These are phyloP conservation scores for Plasmodium vivax DNA, from an alignment of 169 alveolate genomes.

Conservation along the genomic window DNA sequence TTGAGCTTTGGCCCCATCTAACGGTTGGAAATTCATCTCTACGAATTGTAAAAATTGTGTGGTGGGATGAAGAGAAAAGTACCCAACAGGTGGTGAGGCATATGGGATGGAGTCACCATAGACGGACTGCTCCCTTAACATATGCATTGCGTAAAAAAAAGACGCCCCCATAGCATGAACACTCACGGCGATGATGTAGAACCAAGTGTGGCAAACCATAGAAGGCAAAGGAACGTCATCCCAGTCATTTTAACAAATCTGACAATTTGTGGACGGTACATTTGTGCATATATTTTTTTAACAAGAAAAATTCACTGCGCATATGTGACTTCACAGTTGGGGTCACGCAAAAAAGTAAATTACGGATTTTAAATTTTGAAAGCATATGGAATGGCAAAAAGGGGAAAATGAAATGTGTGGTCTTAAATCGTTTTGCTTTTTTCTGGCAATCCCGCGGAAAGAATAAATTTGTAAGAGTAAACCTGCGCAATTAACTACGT, in stretches of 20 bases:
- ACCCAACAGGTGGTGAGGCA: neutral
- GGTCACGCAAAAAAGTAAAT: neutral
- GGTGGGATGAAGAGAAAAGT: neutral
- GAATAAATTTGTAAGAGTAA: neutral
- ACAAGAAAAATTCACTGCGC: neutral
- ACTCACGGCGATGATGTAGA: neutral
- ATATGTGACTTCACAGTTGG: neutral
- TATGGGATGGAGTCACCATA: neutral
- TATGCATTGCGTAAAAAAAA: neutral
- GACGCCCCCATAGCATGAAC: neutral
- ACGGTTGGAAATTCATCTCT: constrained; percentile 57
- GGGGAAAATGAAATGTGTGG: neutral
- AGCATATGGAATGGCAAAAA: neutral
- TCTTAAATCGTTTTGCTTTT: neutral
- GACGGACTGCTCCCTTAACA: neutral
- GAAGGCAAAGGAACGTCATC: neutral
- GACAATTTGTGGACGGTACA: neutral
- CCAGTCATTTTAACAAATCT: neutral
- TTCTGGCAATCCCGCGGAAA: neutral
- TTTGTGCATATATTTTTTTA: neutral
- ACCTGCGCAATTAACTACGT: neutral
- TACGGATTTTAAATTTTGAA: neutral
- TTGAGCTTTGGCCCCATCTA: constrained; percentile 70
- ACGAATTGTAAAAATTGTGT: neutral
- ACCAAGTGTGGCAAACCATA: neutral